Base-by-base conservation (phyloP, 2,329 filamentous ascomycete genomes). In the Diaporthe amygdali region DNA sequence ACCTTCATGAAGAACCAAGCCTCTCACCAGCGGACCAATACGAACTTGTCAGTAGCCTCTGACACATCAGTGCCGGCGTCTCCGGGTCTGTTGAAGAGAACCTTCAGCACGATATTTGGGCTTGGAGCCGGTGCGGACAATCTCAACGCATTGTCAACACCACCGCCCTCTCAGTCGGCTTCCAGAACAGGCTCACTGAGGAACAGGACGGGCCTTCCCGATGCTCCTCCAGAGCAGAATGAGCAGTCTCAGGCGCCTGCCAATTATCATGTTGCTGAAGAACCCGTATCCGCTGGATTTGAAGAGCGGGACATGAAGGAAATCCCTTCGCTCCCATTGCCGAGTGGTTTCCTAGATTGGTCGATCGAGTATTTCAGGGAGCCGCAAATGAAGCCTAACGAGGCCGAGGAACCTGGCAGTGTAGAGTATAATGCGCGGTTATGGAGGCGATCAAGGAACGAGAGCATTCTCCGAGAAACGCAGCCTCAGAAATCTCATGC, bases 361-460 rank as follows among this genome's bases (percentile, higher is more conserved):
- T 97, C 95, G 5, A 95, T 96, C 54, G 96, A 96, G 81, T 98
- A 99, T 80, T 99, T 98, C 87, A 94, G 95, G 37, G 95, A 98
- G 81, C 96, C 96, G 39, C 96, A 99, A 82, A 98, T 99, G 96
- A 97, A 96, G 79, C 92, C 94, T 3, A 95, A 93, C 71, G 96
- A 99, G 80, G 94, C 95, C 30, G 96, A 99, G 76, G 96, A 99
- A 79, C 96, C 96, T 17, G 96, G 96, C 41, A 98, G 95, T 78
- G 94, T 94, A 20, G 95, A 98, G 80, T 99, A 98, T 82, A 99
- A 99, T 76, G 93, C 96, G 79, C 91, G 96, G 20, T 85, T 99
- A 2, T 99, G 96, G 96, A 89, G 96, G 74, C 89, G 96, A 73
- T 93, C 95, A 69, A 92, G 96, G 52, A 99, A 99, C 77, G 96